Base-by-base conservation (phyloP, 768 basidiomycete species). In the Suillus plorans region DNA sequence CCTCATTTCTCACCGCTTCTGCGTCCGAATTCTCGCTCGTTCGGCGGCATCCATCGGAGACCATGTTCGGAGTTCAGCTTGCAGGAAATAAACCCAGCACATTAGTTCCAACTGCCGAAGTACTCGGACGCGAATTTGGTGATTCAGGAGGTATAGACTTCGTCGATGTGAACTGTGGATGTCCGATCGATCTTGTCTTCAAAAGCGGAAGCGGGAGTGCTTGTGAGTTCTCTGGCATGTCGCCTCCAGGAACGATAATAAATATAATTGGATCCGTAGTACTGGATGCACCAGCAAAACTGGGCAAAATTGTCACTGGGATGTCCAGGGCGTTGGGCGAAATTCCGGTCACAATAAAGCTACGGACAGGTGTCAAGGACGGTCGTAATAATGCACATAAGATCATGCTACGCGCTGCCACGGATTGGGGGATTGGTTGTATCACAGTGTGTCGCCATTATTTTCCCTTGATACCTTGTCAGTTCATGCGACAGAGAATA, bases 101-200 rank as follows among this genome's bases (percentile, higher is more conserved):
- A 4, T 83, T 99, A 63, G 92, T 89, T 0, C 84, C 93, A 0
- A 87, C 90, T 0, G 92, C 94, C 0, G 97, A 99, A 73, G 81
- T 90, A 8, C 83, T 99, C 34, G 86, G 84, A 2, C 86, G 83
- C 66, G 89, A 93, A 72, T 85, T 87, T 68, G 41, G 58, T 59
- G 58, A 59, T 59, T 81, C 81, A 1, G 80, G 82, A 14, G 82
- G 83, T 22, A 77, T 97, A 25, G 94, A 98, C 71, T 98, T 97
- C 70, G 92, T 96, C 1, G 96, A 99, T 72, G 78, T 99, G 68
- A 99, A 99, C 72, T 93, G 94, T 76, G 96, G 96, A 8, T 99
- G 97, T 76, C 97, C 97, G 4, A 99, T 99, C 69, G 97, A 99
- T 76, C 80, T 98, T 50, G 93, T 99, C 1, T 97, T 96, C 79